Conservation (phyloP, 495 filamentous ascomycete genomes). For the Staphylotrichum tortipilum region DNA sequence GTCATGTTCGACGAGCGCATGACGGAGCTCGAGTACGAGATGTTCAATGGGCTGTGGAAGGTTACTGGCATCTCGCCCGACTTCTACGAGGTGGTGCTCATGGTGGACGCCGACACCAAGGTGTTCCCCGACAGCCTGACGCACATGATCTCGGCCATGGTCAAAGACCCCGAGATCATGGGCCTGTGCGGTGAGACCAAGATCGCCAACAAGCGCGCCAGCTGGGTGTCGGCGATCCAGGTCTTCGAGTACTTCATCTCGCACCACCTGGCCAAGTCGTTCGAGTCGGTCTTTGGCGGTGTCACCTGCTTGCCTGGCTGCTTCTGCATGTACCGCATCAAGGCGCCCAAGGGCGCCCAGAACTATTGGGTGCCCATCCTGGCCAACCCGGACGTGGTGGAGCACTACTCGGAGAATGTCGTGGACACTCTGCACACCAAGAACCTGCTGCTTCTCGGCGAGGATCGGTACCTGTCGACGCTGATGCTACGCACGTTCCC, state of each 20-base stretch:
- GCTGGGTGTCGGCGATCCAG: slow-evolving; percentile 97
- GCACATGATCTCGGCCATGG: slow-evolving; percentile 98
- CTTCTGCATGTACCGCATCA: slow-evolving; percentile 99
- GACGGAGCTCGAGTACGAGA: slow-evolving; percentile 99
- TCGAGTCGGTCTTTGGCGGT: slow-evolving; percentile 98
- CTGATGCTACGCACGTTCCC: slow-evolving; percentile 99
- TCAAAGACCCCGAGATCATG: slow-evolving; percentile 99
- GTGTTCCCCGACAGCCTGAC: slow-evolving; percentile 97
- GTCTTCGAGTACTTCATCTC: slow-evolving; percentile 99
- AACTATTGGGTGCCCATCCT: slow-evolving; percentile 99
- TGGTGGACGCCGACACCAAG: slow-evolving; percentile 99
- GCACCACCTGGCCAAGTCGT: slow-evolving; percentile 91
- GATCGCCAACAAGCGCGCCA: slow-evolving; percentile 94
- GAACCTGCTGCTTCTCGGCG: slow-evolving; percentile 89
- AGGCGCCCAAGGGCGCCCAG: slow-evolving; percentile 94
- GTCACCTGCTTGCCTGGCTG: slow-evolving; percentile 98
- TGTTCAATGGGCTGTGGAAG: slow-evolving; percentile 99
- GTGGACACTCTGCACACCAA: slow-evolving; percentile 99
- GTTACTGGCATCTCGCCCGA: slow-evolving; percentile 96
- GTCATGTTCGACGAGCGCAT: slow-evolving; percentile 99
- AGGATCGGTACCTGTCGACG: slow-evolving; percentile 94
- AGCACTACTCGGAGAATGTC: slow-evolving; percentile 98
- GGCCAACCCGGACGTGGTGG: slow-evolving; percentile 96
- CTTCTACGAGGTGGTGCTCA: slow-evolving; percentile 93
- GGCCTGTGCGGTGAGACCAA: slow-evolving; percentile 98